phyloP scores from a whole-genome alignment of 2,329 filamentous ascomycete species.

The Colletotrichum sp. region DNA sequence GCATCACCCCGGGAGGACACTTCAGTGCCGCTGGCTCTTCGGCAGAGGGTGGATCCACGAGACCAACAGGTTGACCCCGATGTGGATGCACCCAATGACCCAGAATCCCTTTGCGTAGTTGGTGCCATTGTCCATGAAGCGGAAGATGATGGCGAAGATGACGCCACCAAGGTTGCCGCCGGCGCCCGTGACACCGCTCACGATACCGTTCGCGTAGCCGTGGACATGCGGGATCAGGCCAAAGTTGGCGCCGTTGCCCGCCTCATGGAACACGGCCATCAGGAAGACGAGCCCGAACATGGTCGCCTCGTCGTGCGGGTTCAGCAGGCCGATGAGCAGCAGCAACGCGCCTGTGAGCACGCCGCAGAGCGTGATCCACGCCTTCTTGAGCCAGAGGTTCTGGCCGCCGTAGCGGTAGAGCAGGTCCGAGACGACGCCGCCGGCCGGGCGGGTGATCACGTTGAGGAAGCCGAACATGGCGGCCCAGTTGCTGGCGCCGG shows the following conservation, averaged over 20 bases:
- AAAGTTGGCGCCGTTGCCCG: slow-evolving; percentile 86
- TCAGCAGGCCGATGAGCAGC: slow-evolving; percentile 66
- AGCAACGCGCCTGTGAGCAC: slow-evolving; percentile 63
- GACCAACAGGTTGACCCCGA: slow-evolving; percentile 71
- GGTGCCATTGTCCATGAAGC: slow-evolving; percentile 67
- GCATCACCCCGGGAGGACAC: too few species aligned
- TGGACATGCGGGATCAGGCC: slow-evolving; percentile 87
- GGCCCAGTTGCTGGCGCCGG: slow-evolving; percentile 65
- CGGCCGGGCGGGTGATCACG: slow-evolving; percentile 68
- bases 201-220: slow-evolving; percentile 77
- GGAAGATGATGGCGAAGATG: slow-evolving; percentile 82
- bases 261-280: slow-evolving; percentile 83
- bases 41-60: slow-evolving; percentile 61
- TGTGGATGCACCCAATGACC: slow-evolving; percentile 80
- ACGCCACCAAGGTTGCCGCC: slow-evolving; percentile 86
- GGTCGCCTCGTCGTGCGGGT: slow-evolving; percentile 65
- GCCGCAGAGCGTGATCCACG: slow-evolving; percentile 69
- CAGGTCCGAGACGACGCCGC: slow-evolving; percentile 61
- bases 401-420: slow-evolving; percentile 46
- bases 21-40: slow-evolving; percentile 44
- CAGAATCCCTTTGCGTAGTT: slow-evolving; percentile 76
- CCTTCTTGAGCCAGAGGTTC: slow-evolving; percentile 50
- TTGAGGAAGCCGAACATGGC: slow-evolving; percentile 80
- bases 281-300: slow-evolving; percentile 81
- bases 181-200: slow-evolving; percentile 81